These are phyloP conservation scores for Asterella californica DNA, from an alignment of 225 moss, liverwort and hornwort genomes.

Conservation along the genomic window DNA sequence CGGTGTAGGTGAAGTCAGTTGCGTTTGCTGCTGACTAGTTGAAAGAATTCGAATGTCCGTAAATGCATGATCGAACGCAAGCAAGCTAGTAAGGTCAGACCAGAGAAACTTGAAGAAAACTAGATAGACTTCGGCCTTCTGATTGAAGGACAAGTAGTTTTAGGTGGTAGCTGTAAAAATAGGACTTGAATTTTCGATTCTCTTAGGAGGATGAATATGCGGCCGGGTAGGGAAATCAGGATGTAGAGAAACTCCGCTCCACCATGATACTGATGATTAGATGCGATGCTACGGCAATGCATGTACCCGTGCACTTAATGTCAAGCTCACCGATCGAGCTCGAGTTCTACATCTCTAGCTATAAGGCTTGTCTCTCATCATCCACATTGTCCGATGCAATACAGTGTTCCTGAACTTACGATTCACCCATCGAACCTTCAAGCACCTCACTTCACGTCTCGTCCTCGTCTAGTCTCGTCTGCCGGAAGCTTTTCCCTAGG, in stretches of 20 bases:
- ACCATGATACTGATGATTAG: not conserved
- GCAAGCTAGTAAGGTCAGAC: not conserved
- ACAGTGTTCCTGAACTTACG: not conserved
- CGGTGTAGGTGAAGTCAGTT: not conserved
- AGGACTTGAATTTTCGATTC: constrained; percentile 6
- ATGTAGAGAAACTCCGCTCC: not conserved
- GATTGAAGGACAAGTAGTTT: constrained; percentile 4
- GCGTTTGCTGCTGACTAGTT: not conserved
- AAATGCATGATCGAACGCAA: not conserved
- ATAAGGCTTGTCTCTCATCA: not conserved
- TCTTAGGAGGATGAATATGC: not conserved
- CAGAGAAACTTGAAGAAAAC: not conserved
- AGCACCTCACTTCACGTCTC: not conserved
- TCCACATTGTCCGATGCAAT: not conserved
- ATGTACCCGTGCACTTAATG: not conserved
- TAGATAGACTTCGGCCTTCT: not conserved
- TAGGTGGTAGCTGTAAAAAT: constrained; percentile 19
- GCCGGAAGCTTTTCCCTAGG: not conserved
- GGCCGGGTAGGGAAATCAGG: not conserved
- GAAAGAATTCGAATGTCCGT: not conserved
- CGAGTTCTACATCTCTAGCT: not conserved
- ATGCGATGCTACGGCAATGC: not conserved
- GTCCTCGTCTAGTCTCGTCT: not conserved
- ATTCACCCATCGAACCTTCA: not conserved
- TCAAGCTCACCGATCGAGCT: not conserved